Percentiles rank a stretch among this genome's conserved stretches.
Evolutionary conservation across 352 stramenopile genomes (phyloP).

Genomic region (Elongisporangium prolatum): DNA sequence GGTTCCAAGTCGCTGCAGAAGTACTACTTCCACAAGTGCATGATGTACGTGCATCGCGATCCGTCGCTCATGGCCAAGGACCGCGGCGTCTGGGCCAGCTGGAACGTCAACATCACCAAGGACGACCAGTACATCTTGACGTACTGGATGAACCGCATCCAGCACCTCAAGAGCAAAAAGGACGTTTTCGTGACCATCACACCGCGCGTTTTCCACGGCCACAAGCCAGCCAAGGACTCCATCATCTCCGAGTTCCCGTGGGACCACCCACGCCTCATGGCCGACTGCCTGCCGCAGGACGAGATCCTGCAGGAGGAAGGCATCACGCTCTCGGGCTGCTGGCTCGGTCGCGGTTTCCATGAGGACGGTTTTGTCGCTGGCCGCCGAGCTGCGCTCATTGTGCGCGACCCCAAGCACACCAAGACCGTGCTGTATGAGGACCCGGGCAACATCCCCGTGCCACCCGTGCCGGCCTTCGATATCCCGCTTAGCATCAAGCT

Average conservation of each 20-base stretch:
- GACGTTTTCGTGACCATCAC: conserved; percentile 87
- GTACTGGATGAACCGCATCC: conserved; percentile 90
- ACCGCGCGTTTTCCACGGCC: conserved; percentile 61
- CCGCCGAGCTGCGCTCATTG: conserved; percentile 67
- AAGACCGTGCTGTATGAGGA: conserved; percentile 77
- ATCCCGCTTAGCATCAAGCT: conserved; percentile 69
- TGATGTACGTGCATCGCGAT: conserved; percentile 86
- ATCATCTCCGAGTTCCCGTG: conserved; percentile 78
- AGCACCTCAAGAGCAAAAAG: conserved; percentile 82
- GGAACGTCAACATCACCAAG: conserved; percentile 84
- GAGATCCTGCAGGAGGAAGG: conserved; percentile 83
- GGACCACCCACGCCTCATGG: conserved; percentile 80
- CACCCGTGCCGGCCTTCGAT: conserved; percentile 64
- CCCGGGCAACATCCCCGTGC: conserved; percentile 72
- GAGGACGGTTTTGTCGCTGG: conserved; percentile 86
- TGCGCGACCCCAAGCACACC: conserved; percentile 71
- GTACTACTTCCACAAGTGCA: conserved; percentile 85
- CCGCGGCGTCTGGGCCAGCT: conserved; percentile 79
- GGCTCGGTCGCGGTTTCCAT: conserved; percentile 82
- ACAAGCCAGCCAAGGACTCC: conserved; percentile 38
- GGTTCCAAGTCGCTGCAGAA: conserved; percentile 69
- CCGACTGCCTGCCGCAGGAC: conserved; percentile 81
- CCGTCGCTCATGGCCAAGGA: conserved; percentile 62
- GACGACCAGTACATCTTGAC: conserved; percentile 84
- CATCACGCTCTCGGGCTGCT: conserved; percentile 77